Base-by-base conservation (phyloP, 345 rosid species). In the Camelina hispida region DNA sequence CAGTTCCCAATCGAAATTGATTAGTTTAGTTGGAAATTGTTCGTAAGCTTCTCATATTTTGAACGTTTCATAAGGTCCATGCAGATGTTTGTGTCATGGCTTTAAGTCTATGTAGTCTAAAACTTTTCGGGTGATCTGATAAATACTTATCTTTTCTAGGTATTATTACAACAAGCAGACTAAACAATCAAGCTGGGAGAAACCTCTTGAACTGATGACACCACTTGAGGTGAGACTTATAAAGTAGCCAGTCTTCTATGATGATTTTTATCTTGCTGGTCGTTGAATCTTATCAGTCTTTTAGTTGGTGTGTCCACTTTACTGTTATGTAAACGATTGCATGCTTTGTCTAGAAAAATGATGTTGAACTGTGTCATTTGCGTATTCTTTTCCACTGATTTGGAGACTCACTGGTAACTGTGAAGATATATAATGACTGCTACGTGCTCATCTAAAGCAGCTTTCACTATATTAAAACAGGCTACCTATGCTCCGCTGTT, bases 151-250 rank as follows among this genome's bases (percentile, higher is more conserved):
- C 12, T 65, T 76, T 68, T 72, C 22, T 84, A 94, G 98, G 81
- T 94, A 94, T 83, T 94, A 94, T 81, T 91, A 88, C 81, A 94
- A 94, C 84, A 94, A 86, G 87, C 90, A 71, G 90, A 88, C 97
- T 47, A 87, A 86, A 71, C 96, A 91, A 79, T 94, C 98, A 76
- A 88, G 93, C 80, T 94, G 98, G 98, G 98, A 94, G 79, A 94
- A 94, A 83, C 98, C 98, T 32, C 68, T 80, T 71, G 98, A 94
- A 73, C 82, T 94, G 83, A 94, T 94, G 98, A 87, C 97, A 69
- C 89, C 98, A 48, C 81, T 94, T 60, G 98, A 94, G 98, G 98
- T 91, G 76, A 84, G 90, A 11, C 22, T 23, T 66, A 20, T 52
- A 57, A 48, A 58, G 14, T 46, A 77, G 46, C 14, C 23, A 37